Evolutionary conservation across 2,329 filamentous ascomycete genomes (phyloP).

Genomic region (Colletotrichum noveboracense): DNA sequence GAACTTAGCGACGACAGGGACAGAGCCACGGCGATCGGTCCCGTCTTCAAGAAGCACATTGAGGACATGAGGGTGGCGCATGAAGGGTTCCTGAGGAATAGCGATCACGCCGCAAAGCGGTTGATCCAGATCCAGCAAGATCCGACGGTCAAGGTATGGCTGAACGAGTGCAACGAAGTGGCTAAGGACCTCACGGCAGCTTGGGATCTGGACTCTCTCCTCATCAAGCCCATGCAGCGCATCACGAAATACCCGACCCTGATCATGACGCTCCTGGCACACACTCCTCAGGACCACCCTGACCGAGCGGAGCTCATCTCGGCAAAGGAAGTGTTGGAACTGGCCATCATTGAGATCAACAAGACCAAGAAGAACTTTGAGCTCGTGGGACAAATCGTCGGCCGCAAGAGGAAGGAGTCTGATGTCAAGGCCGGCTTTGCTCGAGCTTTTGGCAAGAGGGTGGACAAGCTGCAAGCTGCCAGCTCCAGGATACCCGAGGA

Average conservation of each 20-base stretch:
- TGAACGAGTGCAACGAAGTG: slow-evolving; percentile 90
- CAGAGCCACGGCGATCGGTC: slow-evolving; percentile 56
- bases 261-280: slow-evolving; percentile 78
- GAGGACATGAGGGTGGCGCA: slow-evolving; percentile 66
- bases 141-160: slow-evolving; percentile 77
- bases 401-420: slow-evolving; percentile 85
- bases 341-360: slow-evolving; percentile 85
- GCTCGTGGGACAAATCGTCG: slow-evolving; percentile 86
- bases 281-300: slow-evolving; percentile 83
- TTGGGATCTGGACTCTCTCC: slow-evolving; percentile 94
- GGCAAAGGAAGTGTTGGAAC: slow-evolving; percentile 61
- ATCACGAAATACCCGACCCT: slow-evolving; percentile 93
- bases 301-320: slow-evolving; percentile 70
- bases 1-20: slow-evolving; percentile 59
- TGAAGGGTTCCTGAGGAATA: slow-evolving; percentile 67
- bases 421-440: slow-evolving; percentile 85
- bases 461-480: slow-evolving; percentile 80
- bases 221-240: slow-evolving; percentile 96
- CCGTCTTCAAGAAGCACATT: slow-evolving; percentile 61
- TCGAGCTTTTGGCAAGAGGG: slow-evolving; percentile 87
- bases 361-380: slow-evolving; percentile 95
- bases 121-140: slow-evolving; percentile 69
- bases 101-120: slow-evolving; percentile 65
- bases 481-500: slow-evolving; percentile 73
- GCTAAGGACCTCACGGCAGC: slow-evolving; percentile 91